phyloP scores from a whole-genome alignment of 2,329 filamentous ascomycete genomes.

The Thielaviopsis musarum region DNA sequence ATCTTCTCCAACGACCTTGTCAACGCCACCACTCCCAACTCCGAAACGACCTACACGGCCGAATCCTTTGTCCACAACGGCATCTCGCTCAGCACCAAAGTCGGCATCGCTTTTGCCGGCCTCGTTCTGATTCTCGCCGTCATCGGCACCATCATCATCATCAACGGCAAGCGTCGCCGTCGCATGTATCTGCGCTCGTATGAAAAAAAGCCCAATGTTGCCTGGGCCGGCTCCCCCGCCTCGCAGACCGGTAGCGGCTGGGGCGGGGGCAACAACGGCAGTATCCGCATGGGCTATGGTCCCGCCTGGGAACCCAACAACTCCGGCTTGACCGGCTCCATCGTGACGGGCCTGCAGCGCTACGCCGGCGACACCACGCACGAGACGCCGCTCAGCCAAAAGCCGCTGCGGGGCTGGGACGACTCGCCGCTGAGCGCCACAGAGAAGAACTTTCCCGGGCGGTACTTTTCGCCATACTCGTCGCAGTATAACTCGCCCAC shows the following conservation, averaged over 20 bases:
- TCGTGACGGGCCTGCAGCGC: background rate
- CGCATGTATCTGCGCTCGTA: conserved; percentile 33
- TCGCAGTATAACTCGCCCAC: conserved; percentile 44
- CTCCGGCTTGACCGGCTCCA: conserved; percentile 4
- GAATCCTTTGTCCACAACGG: conserved; percentile 27
- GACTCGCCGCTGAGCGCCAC: conserved; percentile 32
- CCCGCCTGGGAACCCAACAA: background rate
- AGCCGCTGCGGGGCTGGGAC: conserved; percentile 35
- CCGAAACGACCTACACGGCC: conserved; percentile 23
- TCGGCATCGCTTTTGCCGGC: conserved; percentile 39
- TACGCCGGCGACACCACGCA: conserved; percentile 4
- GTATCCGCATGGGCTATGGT: background rate
- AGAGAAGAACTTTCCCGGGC: conserved; percentile 22
- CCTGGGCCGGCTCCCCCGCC: conserved; percentile 4
- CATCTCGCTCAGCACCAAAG: conserved; percentile 35
- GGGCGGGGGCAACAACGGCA: conserved; percentile 13
- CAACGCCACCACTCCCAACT: conserved; percentile 32
- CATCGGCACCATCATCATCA: conserved; percentile 36
- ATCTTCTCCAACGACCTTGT: conserved; percentile 33
- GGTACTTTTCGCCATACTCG: conserved; percentile 42
- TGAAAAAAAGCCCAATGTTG: conserved; percentile 17
- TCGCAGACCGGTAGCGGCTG: conserved; percentile 24
- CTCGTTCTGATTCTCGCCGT: conserved; percentile 30
- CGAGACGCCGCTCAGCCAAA: conserved; percentile 38
- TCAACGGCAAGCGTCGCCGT: conserved; percentile 38